A percentile compares a stretch with the other conserved stretches of the same genome.
Evolutionary conservation across 2,329 filamentous ascomycete genomes (phyloP).

Genomic region (Ophiognomonia clavigignenti-juglandacearum): DNA sequence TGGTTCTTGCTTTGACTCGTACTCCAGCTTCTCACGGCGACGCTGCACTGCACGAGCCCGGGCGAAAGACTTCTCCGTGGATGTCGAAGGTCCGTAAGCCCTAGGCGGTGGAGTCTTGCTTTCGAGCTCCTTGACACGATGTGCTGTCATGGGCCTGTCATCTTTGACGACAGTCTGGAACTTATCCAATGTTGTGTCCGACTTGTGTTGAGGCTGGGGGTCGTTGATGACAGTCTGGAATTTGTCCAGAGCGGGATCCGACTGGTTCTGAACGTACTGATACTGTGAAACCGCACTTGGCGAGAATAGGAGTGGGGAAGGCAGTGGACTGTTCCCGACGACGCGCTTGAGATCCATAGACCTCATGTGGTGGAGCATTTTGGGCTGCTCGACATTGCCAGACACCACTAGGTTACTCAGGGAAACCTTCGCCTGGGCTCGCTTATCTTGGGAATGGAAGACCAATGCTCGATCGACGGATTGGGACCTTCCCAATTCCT

Average conservation of each 20-base stretch:
- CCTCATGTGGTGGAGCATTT: constrained; percentile 39
- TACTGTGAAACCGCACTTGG: constrained; percentile 34
- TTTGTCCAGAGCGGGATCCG: constrained; percentile 37
- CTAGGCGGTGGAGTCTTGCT: constrained; percentile 30
- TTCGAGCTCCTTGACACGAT: constrained; percentile 36
- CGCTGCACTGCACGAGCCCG: constrained; percentile 29
- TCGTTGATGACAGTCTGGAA: constrained; percentile 28
- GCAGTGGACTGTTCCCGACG: constrained; percentile 23
- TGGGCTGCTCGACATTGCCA: constrained; percentile 52
- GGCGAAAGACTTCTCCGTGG: constrained; percentile 34
- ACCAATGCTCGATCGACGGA: constrained; percentile 59
- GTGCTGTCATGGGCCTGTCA: constrained; percentile 43
- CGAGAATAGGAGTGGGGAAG: constrained; percentile 35
- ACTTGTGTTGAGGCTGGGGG: constrained; percentile 27
- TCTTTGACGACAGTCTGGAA: constrained; percentile 32
- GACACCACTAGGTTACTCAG: constrained; percentile 58
- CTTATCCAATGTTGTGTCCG: constrained; percentile 37
- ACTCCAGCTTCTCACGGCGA: constrained; percentile 28
- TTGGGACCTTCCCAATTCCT: constrained; percentile 49
- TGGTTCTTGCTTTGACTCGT: constrained; percentile 24
- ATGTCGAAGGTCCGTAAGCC: constrained; percentile 33
- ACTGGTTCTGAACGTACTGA: constrained; percentile 31
- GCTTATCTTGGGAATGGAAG: constrained; percentile 58
- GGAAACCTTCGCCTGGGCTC: constrained; percentile 58
- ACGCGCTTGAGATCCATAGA: constrained; percentile 36